phyloP scores from a whole-genome alignment of 352 stramenopile genomes.

The Phytophthora rubi region DNA sequence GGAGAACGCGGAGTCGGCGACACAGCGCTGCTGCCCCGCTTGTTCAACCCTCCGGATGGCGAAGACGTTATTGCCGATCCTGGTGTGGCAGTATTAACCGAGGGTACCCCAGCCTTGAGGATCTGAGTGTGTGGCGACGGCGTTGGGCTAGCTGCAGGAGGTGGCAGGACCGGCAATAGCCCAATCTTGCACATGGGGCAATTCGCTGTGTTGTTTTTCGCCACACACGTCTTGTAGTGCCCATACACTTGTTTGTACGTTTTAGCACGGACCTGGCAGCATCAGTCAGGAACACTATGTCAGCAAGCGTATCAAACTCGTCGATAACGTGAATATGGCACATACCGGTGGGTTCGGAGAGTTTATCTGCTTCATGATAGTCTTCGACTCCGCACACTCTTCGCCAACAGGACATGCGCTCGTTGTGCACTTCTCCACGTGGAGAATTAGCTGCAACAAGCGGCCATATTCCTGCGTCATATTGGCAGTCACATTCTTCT shows the following conservation, averaged over 20 bases:
- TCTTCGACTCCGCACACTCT: constrained; percentile 80
- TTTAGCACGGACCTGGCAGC: constrained; percentile 62
- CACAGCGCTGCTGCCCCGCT: constrained; percentile 61
- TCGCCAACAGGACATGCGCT: constrained; percentile 66
- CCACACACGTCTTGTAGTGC: constrained; percentile 83
- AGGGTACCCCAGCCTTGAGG: constrained; percentile 17
- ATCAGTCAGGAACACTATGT: constrained; percentile 1
- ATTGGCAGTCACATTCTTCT: constrained; percentile 62
- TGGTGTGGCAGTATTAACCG: constrained; percentile 16
- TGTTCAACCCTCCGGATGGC: constrained; percentile 48
- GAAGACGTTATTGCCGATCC: constrained; percentile 37
- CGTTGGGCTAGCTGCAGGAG: constrained; percentile 25
- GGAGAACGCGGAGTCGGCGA: constrained; percentile 76
- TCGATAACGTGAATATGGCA: neutral
- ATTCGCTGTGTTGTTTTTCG: constrained; percentile 80
- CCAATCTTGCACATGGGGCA: constrained; percentile 90
- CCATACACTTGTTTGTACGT: constrained; percentile 88
- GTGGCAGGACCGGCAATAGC: constrained; percentile 59
- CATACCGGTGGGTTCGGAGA: constrained; percentile 66
- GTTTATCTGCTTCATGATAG: constrained; percentile 78
- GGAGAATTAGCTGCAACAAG: constrained; percentile 86
- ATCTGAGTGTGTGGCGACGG: constrained; percentile 39
- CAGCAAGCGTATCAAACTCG: constrained; percentile 1
- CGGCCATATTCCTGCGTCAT: constrained; percentile 85
- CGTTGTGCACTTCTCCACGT: constrained; percentile 83